Percentiles rank a stretch among this genome's conserved stretches.
Evolutionary conservation across 225 moss, liverwort and hornwort species (phyloP).

Genomic region (Physcomitrium patens): DNA sequence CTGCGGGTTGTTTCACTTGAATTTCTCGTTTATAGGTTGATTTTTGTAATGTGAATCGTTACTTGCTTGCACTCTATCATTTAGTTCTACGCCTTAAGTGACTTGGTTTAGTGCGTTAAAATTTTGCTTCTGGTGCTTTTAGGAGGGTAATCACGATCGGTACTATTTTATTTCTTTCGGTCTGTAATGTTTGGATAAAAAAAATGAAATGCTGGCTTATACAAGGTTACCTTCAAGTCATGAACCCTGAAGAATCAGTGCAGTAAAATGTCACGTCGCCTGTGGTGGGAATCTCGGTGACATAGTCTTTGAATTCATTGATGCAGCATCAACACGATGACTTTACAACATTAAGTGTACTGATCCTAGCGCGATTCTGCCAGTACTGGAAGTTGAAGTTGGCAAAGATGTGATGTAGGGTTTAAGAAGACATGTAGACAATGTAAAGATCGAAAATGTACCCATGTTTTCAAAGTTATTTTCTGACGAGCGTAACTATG

Average conservation of each 20-base stretch:
- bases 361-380: background rate
- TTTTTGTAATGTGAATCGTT: slow-evolving; percentile 9
- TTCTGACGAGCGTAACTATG: slow-evolving; percentile 14
- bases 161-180: background rate
- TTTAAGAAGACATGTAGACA: background rate
- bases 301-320: background rate
- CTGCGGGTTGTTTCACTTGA: background rate
- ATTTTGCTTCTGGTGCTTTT: background rate
- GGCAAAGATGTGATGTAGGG: background rate
- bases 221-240: slow-evolving; percentile 4
- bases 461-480: background rate
- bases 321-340: background rate
- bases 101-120: slow-evolving; percentile 5
- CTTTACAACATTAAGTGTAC: background rate
- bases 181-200: background rate
- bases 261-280: slow-evolving; percentile 1
- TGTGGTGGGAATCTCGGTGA: background rate
- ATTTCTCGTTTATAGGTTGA: background rate
- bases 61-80: background rate
- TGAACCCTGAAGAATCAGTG: slow-evolving; percentile 12
- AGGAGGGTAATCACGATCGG: slow-evolving; percentile 13
- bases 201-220: background rate
- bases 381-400: slow-evolving; percentile 16
- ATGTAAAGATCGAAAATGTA: background rate
- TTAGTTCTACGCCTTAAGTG: background rate